These are phyloP conservation scores for Teratosphaeria pseudoeucalypti DNA, from an alignment of 2,329 filamentous ascomycete genomes.

Conservation along the genomic window DNA sequence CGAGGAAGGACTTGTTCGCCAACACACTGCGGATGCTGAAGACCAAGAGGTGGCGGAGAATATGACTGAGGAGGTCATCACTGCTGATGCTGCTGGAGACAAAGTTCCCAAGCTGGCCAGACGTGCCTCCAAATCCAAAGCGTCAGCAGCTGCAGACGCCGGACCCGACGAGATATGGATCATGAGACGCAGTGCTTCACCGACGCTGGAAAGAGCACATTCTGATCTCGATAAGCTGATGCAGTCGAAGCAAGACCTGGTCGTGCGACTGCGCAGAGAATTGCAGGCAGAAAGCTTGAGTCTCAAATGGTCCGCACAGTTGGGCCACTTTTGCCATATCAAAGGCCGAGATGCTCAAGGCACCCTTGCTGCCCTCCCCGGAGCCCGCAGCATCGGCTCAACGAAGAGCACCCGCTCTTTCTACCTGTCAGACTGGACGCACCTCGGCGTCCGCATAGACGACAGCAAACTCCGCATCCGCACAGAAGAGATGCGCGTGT, in stretches of 20 bases:
- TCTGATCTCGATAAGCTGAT: constrained; percentile 50
- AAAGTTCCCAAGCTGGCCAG: constrained; percentile 29
- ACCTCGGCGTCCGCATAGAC: constrained; percentile 69
- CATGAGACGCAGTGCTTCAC: constrained; percentile 57
- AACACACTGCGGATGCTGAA: constrained; percentile 66
- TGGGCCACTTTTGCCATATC: constrained; percentile 86
- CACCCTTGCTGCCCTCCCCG: constrained; percentile 31
- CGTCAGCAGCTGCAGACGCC: constrained; percentile 7
- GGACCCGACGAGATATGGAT: constrained; percentile 47
- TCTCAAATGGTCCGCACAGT: constrained; percentile 73
- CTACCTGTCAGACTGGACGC: constrained; percentile 73
- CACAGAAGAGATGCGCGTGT: constrained; percentile 72
- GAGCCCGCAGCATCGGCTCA: constrained; percentile 54
- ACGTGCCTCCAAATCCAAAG: constrained; percentile 11
- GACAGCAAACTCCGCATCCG: constrained; percentile 67
- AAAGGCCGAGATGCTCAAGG: constrained; percentile 62
- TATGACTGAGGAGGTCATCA: constrained; percentile 62
- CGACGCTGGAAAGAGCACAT: constrained; percentile 57
- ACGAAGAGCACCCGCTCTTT: constrained; percentile 80
- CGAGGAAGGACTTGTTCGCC: constrained; percentile 76
- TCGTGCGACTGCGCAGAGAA: constrained; percentile 49
- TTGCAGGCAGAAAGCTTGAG: constrained; percentile 52
- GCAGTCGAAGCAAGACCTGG: constrained; percentile 51
- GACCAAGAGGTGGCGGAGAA: constrained; percentile 60
- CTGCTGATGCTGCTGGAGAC: constrained; percentile 51